Conservation (phyloP, 2,329 filamentous ascomycete genomes). For the Phaeomoniella chlamydospora region DNA sequence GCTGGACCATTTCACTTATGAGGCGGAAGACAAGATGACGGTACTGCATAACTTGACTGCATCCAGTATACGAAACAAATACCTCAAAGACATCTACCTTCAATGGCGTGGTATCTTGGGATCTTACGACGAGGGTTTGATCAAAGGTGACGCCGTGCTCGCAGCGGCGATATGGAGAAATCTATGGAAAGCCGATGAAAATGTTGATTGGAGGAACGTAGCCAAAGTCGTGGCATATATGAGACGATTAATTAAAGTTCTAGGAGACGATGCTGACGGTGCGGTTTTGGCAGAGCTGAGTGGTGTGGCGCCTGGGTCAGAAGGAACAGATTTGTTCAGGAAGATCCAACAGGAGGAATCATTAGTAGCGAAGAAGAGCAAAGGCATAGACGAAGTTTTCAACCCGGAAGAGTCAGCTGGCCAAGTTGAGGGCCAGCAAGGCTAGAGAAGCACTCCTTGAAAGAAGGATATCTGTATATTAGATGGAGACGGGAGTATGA, state of each 20-base stretch:
- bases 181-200: conserved; percentile 60
- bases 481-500: too few relatives aligned
- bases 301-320: not conserved
- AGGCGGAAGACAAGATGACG: conserved; percentile 56
- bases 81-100: conserved; percentile 74
- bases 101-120: conserved; percentile 82
- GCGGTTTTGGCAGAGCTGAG: not conserved
- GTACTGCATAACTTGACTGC: conserved; percentile 33
- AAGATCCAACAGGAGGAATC: not conserved
- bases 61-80: conserved; percentile 41
- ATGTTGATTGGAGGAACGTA: conserved; percentile 46
- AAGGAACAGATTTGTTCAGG: not conserved
- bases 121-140: conserved; percentile 38
- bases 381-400: not conserved
- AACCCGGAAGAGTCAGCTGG: not conserved
- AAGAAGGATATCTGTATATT: too few relatives aligned
- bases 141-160: conserved; percentile 31
- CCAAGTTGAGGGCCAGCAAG: too few relatives aligned
- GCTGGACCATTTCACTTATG: conserved; percentile 71
- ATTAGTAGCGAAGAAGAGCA: not conserved
- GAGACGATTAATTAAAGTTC: conserved; percentile 19
- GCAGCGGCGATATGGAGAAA: conserved; percentile 79
- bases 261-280: not conserved
- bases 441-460: too few relatives aligned
- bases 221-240: conserved; percentile 51